Evolutionary conservation across 352 stramenopile species (phyloP), one percentile per base, ranked within the genome.

Genomic region (Globisporangium spinosum): DNA sequence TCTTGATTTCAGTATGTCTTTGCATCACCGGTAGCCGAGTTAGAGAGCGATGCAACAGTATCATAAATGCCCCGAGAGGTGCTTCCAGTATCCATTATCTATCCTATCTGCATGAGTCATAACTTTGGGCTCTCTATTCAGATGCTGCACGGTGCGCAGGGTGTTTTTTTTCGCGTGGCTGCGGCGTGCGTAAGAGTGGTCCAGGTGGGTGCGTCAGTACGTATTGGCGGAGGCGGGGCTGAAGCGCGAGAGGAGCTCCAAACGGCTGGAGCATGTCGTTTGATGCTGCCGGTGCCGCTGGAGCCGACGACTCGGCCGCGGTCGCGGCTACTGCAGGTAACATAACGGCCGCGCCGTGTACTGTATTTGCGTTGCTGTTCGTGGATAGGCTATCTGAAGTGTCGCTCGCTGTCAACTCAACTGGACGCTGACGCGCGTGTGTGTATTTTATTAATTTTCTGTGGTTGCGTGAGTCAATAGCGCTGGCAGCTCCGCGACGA

Each of bases 401-500:
- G 29, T 59, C 27, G 15, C 54, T 59, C 20, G 17, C 15, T 43
- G 54, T 45, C 55, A 61, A 61, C 55, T 61, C 27, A 61, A 61
- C 10, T 25, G 29, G 47, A 54, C 20, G 15, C 40, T 47, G 40
- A 47, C 40, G 40, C 40, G 40, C 40, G 38, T 15, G 40, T 47
- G 40, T 47, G 40, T 47, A 47, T 47, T 47, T 47, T 47, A 45
- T 47, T 47, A n/a, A 47, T 47, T 54, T 54, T 54, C 1, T 45
- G 55, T 45, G 55, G 62, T 51, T 59, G 53, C 23, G 54, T 32
- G 54, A 47, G 40, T 47, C 40, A 38, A 38, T n/a, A 60, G n/a
- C 35, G 32, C 27, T 65, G 22, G 29, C 25, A 40, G 58, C 58
- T 22, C 68, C 62, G 27, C 64, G 64, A 29, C 76, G 76, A 53